Conservation (phyloP, 352 stramenopile genomes). For the Pythium dissimile region DNA sequence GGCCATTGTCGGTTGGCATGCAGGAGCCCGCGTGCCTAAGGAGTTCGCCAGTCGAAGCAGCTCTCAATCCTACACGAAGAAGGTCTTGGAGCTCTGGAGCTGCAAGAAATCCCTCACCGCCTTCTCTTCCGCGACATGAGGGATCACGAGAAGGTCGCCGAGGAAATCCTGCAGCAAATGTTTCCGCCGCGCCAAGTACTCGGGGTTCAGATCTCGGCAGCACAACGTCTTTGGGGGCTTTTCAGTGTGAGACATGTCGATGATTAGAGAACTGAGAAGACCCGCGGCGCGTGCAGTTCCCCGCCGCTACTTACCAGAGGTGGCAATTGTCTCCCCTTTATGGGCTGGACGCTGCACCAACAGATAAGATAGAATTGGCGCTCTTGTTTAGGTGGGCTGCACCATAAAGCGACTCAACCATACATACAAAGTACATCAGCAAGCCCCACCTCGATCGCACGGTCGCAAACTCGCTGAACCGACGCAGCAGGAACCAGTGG, state of each 20-base stretch:
- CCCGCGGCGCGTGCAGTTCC: too few species aligned
- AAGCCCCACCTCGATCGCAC: constrained; percentile 39
- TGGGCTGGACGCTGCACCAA: not conserved
- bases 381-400: too few species aligned
- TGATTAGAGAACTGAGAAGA: not conserved
- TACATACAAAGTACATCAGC: too few species aligned
- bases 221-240: constrained; percentile 69
- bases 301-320: not conserved
- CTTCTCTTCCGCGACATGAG: constrained; percentile 48
- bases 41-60: too few species aligned
- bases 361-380: too few species aligned
- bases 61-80: constrained; percentile 71
- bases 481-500: constrained; percentile 61
- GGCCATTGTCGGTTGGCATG: too few species aligned
- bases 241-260: too few species aligned
- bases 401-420: too few species aligned
- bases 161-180: constrained; percentile 51
- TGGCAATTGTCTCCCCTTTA: not conserved
- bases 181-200: constrained; percentile 56
- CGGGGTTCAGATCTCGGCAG: constrained; percentile 70
- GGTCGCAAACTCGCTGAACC: constrained; percentile 71
- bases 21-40: too few species aligned
- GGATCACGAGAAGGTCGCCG: constrained; percentile 60
- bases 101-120: constrained; percentile 60
- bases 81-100: constrained; percentile 51